phyloP scores from a whole-genome alignment of 1,139 yeast species.

The Yamadazyma mexicana region DNA sequence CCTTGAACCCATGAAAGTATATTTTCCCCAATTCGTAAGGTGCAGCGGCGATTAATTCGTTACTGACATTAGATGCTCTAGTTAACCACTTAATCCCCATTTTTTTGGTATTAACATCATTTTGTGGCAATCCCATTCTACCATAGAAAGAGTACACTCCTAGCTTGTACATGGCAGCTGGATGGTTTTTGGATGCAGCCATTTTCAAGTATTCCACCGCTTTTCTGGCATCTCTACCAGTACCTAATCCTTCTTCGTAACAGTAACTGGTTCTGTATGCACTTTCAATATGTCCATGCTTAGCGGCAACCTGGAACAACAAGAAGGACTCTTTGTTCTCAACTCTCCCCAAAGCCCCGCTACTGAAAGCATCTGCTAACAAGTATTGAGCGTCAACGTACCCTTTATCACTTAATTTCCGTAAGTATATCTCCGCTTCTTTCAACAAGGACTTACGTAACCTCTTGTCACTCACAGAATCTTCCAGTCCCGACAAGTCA shows the following conservation, averaged over 20 bases:
- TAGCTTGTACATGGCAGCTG: constrained; percentile 91
- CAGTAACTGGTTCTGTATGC: constrained; percentile 91
- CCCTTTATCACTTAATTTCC: constrained; percentile 76
- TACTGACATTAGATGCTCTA: constrained; percentile 82
- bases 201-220: constrained; percentile 81
- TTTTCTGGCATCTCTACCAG: constrained; percentile 83
- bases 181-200: constrained; percentile 90
- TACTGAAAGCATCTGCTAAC: constrained; percentile 82
- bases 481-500: constrained; percentile 20
- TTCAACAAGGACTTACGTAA: constrained; percentile 57
- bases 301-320: constrained; percentile 86
- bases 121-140: constrained; percentile 71
- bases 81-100: constrained; percentile 92
- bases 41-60: constrained; percentile 83
- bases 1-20: constrained; percentile 80
- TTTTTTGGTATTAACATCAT: constrained; percentile 68
- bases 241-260: constrained; percentile 92
- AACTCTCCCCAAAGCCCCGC: constrained; percentile 84
- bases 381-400: constrained; percentile 89
- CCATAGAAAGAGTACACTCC: constrained; percentile 86
- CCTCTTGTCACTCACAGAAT: constrained; percentile 28
- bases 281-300: constrained; percentile 88
- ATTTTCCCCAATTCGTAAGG: constrained; percentile 91
- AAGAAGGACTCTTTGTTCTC: constrained; percentile 75
- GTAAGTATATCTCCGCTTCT: constrained; percentile 74